Conservation (phyloP, 306 rosid species). For the Potentilla sterilis region DNA sequence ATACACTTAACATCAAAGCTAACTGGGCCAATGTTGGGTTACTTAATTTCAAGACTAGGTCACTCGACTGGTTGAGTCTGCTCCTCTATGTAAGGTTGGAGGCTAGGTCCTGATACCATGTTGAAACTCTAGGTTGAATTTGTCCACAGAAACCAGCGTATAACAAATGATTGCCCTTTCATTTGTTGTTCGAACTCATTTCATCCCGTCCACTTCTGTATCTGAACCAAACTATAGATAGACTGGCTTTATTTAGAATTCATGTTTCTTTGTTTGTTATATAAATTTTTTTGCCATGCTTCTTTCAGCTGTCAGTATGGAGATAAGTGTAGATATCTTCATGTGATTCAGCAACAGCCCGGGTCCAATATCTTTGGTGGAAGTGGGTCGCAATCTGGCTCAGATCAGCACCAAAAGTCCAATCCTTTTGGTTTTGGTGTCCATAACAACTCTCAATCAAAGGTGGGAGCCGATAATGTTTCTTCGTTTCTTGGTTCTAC, state of each 20-base stretch:
- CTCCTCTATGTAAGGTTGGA: too few species aligned
- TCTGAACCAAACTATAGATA: neutral
- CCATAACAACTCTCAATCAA: constrained; percentile 47
- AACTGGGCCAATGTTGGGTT: too few species aligned
- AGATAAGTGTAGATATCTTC: constrained; percentile 62
- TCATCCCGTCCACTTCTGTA: too few species aligned
- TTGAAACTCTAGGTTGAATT: too few species aligned
- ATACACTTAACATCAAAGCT: too few species aligned
- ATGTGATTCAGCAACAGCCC: constrained; percentile 49
- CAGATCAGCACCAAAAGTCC: constrained; percentile 46
- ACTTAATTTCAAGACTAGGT: too few species aligned
- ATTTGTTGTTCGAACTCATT: too few species aligned
- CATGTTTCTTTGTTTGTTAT: neutral
- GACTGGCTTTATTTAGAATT: neutral
- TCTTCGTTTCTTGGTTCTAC: constrained; percentile 19
- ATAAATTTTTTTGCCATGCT: neutral
- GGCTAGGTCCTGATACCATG: too few species aligned
- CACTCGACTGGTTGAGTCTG: too few species aligned
- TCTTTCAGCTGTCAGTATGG: constrained; percentile 75
- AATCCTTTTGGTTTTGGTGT: constrained; percentile 84
- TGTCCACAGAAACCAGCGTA: too few species aligned
- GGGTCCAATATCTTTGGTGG: constrained; percentile 42
- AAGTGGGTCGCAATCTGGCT: too few species aligned
- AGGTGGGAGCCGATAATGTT: constrained; percentile 47
- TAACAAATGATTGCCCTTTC: too few species aligned